Evolutionary conservation across 257 asterid species (phyloP).

Genomic region (Schizonepeta tenuifolia): DNA sequence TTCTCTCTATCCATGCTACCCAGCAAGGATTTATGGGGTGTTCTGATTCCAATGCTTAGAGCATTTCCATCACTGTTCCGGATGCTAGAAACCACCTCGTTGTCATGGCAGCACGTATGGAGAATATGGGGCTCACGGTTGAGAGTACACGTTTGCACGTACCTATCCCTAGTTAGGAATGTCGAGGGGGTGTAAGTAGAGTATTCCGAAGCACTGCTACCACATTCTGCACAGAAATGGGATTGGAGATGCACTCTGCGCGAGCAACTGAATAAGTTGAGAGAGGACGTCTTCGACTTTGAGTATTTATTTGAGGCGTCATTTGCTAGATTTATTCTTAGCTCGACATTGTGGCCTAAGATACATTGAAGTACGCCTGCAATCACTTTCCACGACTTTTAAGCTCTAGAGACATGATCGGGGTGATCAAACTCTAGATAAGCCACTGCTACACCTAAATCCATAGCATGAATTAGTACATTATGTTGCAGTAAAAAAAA

Average conservation of each 20-base stretch:
- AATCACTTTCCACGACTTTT: conserved; percentile 81
- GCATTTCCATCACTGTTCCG: conserved; percentile 37
- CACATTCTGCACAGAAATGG: conserved; percentile 47
- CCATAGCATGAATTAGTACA: not conserved
- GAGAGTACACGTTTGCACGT: conserved; percentile 57
- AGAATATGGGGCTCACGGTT: conserved; percentile 59
- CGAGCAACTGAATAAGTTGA: conserved; percentile 66
- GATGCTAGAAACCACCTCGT: conserved; percentile 29
- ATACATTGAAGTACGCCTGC: conserved; percentile 78
- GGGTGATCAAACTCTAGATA: conserved; percentile 72
- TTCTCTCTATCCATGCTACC: conserved; percentile 24
- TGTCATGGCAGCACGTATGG: conserved; percentile 58
- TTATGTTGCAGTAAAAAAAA: not conserved
- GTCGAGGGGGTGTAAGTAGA: conserved; percentile 46
- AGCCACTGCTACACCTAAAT: conserved; percentile 74
- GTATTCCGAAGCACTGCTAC: conserved; percentile 50
- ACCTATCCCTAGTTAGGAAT: conserved; percentile 47
- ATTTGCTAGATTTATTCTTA: conserved; percentile 43
- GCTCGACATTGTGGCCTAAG: conserved; percentile 74
- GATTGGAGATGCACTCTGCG: conserved; percentile 54
- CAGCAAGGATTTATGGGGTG: conserved; percentile 21
- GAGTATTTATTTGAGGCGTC: not conserved
- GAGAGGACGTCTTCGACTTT: conserved; percentile 15
- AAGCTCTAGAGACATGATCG: conserved; percentile 70
- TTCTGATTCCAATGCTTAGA: conserved; percentile 24